Conservation (phyloP, 2,329 filamentous ascomycete genomes). For the Penicillium sp. region DNA sequence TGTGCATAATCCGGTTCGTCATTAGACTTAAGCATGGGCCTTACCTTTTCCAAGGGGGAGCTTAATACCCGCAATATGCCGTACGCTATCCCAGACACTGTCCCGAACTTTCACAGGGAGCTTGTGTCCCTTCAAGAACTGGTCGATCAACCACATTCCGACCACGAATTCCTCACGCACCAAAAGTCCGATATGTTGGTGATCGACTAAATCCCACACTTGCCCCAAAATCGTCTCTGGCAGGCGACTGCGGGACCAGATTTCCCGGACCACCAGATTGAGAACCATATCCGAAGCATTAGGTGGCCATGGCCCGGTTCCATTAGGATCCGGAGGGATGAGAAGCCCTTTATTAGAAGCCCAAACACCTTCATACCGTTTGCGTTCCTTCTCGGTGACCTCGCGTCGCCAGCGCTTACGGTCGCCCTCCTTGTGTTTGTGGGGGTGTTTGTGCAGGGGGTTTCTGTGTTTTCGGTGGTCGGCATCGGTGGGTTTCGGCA, state of each 20-base stretch:
- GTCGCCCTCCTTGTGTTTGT: constrained; percentile 51
- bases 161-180: constrained; percentile 51
- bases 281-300: constrained; percentile 42
- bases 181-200: constrained; percentile 39
- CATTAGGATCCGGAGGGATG: constrained; percentile 24
- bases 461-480: constrained; percentile 33
- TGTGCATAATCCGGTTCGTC: not conserved
- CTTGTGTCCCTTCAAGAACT: constrained; percentile 49
- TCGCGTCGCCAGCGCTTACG: constrained; percentile 48
- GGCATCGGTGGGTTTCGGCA: constrained; percentile 39
- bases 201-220: constrained; percentile 50
- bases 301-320: constrained; percentile 23
- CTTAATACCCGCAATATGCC: constrained; percentile 42
- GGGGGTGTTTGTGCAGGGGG: constrained; percentile 46
- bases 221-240: constrained; percentile 41
- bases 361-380: constrained; percentile 53
- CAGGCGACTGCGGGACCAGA: constrained; percentile 51
- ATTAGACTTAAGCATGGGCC: not conserved
- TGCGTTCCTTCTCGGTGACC: constrained; percentile 47
- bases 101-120: constrained; percentile 47
- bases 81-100: constrained; percentile 50
- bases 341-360: constrained; percentile 49
- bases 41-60: constrained; percentile 7
- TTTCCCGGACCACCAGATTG: constrained; percentile 50
- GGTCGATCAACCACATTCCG: constrained; percentile 53